Evolutionary conservation across 2,329 filamentous ascomycete species (phyloP).

Genomic region (Exophiala xenobiotica): DNA sequence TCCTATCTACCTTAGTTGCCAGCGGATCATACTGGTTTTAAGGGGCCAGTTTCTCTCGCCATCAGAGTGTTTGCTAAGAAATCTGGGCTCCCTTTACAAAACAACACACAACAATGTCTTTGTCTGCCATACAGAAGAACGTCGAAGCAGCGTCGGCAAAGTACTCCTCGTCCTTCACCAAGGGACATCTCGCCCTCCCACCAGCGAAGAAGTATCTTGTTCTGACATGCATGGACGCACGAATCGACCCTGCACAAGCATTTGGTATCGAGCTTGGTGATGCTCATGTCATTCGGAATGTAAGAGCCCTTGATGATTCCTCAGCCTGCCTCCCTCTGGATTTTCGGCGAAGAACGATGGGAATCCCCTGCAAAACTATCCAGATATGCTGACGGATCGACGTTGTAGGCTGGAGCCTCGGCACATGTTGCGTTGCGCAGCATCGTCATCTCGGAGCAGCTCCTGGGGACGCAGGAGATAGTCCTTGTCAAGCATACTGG

Average conservation of each 20-base stretch:
- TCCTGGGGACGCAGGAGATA: constrained; percentile 74
- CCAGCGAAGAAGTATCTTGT: constrained; percentile 68
- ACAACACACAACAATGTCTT: constrained; percentile 16
- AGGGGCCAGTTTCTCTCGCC: no score
- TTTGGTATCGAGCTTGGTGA: constrained; percentile 72
- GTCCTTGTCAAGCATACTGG: constrained; percentile 72
- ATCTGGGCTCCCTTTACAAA: neutral
- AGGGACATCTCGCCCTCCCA: constrained; percentile 65
- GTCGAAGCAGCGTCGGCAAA: constrained; percentile 57
- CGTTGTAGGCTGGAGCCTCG: constrained; percentile 57
- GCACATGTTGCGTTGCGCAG: constrained; percentile 69
- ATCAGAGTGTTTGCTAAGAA: neutral
- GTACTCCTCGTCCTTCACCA: constrained; percentile 61
- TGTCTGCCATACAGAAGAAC: constrained; percentile 54
- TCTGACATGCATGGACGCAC: constrained; percentile 81
- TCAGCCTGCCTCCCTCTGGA: neutral
- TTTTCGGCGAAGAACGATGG: no score
- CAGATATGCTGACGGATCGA: neutral
- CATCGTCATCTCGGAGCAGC: constrained; percentile 74
- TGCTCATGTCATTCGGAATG: constrained; percentile 74
- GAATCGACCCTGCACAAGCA: constrained; percentile 64
- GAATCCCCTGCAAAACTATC: neutral
- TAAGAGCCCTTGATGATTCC: constrained; percentile 7
- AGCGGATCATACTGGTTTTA: no score
- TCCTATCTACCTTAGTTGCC: no score